A percentile compares a stretch with the other conserved stretches of the same genome.
Evolutionary conservation across 352 stramenopile genomes (phyloP).

Genomic region (Globisporangium camurandrum): DNA sequence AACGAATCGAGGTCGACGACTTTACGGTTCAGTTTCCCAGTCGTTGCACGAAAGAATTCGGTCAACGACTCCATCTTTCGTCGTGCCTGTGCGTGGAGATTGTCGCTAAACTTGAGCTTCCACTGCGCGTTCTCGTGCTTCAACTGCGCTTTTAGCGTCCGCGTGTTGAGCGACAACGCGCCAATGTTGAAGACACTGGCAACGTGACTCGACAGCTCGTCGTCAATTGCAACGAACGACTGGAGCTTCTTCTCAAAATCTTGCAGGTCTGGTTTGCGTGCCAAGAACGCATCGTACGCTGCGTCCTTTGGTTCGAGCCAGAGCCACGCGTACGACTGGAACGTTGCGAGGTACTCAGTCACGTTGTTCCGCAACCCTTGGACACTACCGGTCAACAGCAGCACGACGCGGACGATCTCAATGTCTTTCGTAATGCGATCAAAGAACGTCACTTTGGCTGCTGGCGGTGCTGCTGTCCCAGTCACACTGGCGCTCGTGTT

Average conservation of each 20-base stretch:
- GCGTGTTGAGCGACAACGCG: slow-evolving; percentile 94
- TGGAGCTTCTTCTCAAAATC: slow-evolving; percentile 96
- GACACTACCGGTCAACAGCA: slow-evolving; percentile 96
- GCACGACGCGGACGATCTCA: slow-evolving; percentile 96
- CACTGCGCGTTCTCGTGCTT: slow-evolving; percentile 94
- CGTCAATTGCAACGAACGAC: slow-evolving; percentile 93
- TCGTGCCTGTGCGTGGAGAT: slow-evolving; percentile 92
- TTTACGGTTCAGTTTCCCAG: slow-evolving; percentile 91
- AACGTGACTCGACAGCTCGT: slow-evolving; percentile 89
- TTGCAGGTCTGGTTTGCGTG: slow-evolving; percentile 91
- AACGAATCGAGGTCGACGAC: slow-evolving; percentile 96
- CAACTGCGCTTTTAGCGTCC: slow-evolving; percentile 95
- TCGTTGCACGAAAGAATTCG: slow-evolving; percentile 94
- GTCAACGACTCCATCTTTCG: slow-evolving; percentile 92
- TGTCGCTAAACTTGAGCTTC: slow-evolving; percentile 97
- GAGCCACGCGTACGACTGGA: slow-evolving; percentile 95
- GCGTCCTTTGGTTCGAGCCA: slow-evolving; percentile 97
- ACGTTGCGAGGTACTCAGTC: slow-evolving; percentile 94
- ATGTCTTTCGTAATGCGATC: slow-evolving; percentile 98
- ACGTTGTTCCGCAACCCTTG: slow-evolving; percentile 97
- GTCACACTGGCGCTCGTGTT: slow-evolving; percentile 12
- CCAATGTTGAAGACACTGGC: slow-evolving; percentile 93
- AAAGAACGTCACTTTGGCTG: slow-evolving; percentile 90
- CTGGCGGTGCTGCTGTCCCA: neutral
- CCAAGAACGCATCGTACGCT: slow-evolving; percentile 92